Evolutionary conservation across 345 rosid species (phyloP).

Genomic region (Mangifera indica): DNA sequence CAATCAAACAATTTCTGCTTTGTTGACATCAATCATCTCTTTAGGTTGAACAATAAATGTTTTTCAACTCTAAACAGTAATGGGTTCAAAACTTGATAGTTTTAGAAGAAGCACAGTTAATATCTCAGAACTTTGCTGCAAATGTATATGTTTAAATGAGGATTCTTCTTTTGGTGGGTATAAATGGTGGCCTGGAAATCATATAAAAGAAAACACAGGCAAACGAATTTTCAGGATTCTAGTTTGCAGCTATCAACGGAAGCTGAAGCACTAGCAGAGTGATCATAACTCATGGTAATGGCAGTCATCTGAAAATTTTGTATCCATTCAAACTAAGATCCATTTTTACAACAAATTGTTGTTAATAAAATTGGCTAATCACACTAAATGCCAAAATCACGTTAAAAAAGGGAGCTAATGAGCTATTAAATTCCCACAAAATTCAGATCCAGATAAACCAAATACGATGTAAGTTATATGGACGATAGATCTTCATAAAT

Average conservation of each 20-base stretch:
- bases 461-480: slow-evolving; percentile 37
- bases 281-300: background rate
- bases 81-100: no score
- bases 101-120: background rate
- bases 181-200: background rate
- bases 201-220: background rate
- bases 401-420: slow-evolving; percentile 25
- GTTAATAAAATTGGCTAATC: slow-evolving; percentile 16
- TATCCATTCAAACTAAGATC: slow-evolving; percentile 22
- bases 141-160: no score
- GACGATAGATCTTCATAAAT: slow-evolving; percentile 98
- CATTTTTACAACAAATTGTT: slow-evolving; percentile 25
- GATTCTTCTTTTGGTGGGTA: background rate
- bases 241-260: background rate
- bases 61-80: no score
- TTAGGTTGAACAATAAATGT: no score
- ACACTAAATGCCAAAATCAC: slow-evolving; percentile 17
- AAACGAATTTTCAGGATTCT: no score
- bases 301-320: slow-evolving; percentile 12
- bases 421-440: slow-evolving; percentile 38
- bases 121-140: background rate
- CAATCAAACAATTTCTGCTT: no score
- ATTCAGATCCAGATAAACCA: slow-evolving; percentile 14
- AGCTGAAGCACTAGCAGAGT: background rate
- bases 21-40: no score